Conservation (phyloP, 2,329 filamentous ascomycete genomes). For the Verticillium nonalfalfae region DNA sequence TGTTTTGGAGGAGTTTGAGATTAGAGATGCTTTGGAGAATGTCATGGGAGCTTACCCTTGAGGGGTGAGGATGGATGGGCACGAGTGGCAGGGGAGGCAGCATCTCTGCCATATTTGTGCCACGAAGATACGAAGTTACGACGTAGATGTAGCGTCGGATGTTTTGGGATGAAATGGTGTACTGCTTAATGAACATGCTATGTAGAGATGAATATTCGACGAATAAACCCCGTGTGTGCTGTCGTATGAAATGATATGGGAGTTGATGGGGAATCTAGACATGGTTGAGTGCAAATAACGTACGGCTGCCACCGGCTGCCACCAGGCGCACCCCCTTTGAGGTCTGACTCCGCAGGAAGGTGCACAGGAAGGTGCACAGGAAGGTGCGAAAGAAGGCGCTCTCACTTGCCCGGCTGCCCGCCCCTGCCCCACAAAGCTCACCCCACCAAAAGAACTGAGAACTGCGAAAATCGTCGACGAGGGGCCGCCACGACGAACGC, state of each 20-base stretch:
- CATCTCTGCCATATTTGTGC: neutral
- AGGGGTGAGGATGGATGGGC: neutral
- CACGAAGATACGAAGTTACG: neutral
- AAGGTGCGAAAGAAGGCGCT: neutral
- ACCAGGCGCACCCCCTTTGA: neutral
- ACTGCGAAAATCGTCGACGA: constrained; percentile 12
- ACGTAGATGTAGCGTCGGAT: neutral
- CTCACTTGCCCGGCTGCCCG: constrained; percentile 7
- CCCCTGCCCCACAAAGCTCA: constrained; percentile 13
- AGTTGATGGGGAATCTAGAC: no score
- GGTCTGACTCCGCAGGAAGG: neutral
- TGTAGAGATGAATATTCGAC: no score
- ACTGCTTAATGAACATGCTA: no score
- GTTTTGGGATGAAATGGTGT: no score
- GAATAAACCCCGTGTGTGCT: no score
- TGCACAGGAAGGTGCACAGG: neutral
- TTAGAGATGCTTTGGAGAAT: constrained; percentile 69
- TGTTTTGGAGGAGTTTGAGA: constrained; percentile 62
- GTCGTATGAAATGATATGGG: no score
- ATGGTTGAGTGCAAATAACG: no score
- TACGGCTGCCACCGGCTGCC: neutral
- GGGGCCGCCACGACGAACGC: constrained; percentile 8
- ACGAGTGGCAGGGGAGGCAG: neutral
- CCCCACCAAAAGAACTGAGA: constrained; percentile 12
- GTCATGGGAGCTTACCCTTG: constrained; percentile 42